Evolutionary conservation across 78 protist genomes (phyloP).

Genomic region (Protostelium mycophagum): DNA sequence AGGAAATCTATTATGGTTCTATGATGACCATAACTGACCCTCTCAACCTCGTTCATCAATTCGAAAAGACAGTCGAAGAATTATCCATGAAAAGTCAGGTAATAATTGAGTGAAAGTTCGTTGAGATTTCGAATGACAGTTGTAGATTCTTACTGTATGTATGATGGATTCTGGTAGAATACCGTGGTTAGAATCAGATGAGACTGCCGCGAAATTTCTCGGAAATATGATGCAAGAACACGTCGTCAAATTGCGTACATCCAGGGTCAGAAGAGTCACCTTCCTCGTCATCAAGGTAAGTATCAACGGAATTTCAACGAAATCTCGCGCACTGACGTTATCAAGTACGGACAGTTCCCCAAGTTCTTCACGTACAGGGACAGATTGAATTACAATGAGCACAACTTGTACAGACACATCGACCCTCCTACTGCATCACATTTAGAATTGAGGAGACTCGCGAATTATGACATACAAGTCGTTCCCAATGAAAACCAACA

Average conservation of each 20-base stretch:
- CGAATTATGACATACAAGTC: conserved; percentile 66
- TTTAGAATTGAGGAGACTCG: conserved; percentile 77
- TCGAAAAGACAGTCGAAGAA: neutral
- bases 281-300: neutral
- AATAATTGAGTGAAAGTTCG: neutral
- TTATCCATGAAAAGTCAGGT: neutral
- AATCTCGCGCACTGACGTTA: neutral
- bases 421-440: conserved; percentile 87
- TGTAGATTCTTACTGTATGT: neutral
- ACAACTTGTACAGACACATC: conserved; percentile 78
- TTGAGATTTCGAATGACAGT: neutral
- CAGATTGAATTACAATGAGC: conserved; percentile 66
- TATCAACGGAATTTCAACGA: neutral
- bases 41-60: neutral
- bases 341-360: conserved; percentile 24
- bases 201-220: neutral
- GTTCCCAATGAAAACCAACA: conserved; percentile 59
- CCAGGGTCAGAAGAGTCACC: neutral
- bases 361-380: conserved; percentile 80
- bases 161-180: neutral
- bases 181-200: neutral
- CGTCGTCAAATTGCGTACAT: neutral
- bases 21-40: neutral
- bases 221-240: neutral
- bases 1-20: neutral